Base-by-base conservation (phyloP, 352 stramenopile species). In the Phytophthora capsici region DNA sequence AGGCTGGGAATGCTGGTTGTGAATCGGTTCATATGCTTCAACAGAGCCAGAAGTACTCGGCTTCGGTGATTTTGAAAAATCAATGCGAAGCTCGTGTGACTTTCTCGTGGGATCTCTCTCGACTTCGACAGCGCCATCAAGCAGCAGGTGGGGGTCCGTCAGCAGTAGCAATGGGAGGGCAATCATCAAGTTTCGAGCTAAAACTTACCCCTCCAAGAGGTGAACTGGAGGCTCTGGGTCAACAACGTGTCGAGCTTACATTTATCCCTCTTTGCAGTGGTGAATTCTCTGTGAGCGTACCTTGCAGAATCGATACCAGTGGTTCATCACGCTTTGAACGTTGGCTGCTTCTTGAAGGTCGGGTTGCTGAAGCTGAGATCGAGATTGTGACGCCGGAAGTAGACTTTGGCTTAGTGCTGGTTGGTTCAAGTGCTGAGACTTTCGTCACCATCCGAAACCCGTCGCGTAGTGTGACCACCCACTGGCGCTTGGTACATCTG, bases 361-460 rank as follows among this genome's bases (percentile, higher is more conserved):
- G 46, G 0, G 79, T 93, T 13, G 69, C 68, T 13, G 47, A 22
- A 1, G 66, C 78, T 4, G 52, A 77, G 25, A 74, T 94, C 5
- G 60, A 78, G 13, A 79, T 94, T 20, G 30, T 77, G 10, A 73
- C 64, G 1, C 32, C 59, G 0, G 82, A 94, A 48, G 63, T 94
- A 19, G 84, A 94, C 57, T 94, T 94, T 56, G 86, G 86, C 0
- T 73, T 93, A 26, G 84, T 94, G 2, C 66, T 89, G 4, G 83
- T 88, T 4, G 82, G 83, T 16, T 68, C 75, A 8, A 82, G 70
- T 13, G 71, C 80, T 2, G 74, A 89, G 12, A 36, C 65, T 40
- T 47, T 44, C 6, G 64, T 78, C 36, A 59, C 46, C 4, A 73
- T 78, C 40, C 26, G 40, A 17, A 78, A 78, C 34, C 54, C 66